Base-by-base conservation (phyloP, 2,329 filamentous ascomycete genomes). In the Scleromitrula shiraiana region DNA sequence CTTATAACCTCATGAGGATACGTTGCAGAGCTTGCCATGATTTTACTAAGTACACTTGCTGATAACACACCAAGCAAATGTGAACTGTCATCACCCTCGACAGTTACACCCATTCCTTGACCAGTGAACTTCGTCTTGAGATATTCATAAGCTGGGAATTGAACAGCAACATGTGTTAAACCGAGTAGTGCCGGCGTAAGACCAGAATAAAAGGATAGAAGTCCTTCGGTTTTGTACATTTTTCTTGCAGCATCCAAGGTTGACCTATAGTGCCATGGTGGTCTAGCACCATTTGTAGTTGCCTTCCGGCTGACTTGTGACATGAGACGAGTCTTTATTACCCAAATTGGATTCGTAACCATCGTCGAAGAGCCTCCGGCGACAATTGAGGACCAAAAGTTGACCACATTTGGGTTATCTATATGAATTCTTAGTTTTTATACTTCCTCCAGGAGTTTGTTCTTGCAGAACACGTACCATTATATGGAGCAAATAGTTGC, bases 311-410 rank as follows among this genome's bases (percentile, higher is more conserved):
- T 82, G 19, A 82, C 85, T 70, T 97, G 93, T 30, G 93, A 95
- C 93, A 97, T 97, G 59, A 98, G 78, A 57, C 93, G 78, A 41
- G 93, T 98, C 70, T 98, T 98, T 71, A 98, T 95, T 30, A 98
- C 93, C 93, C 93, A 98, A 52, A 98, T 98, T 1, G 93, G 93
- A 66, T 97, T 98, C 20, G 93, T 98, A 53, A 84, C 85, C 54
- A 97, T 76, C 4, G 93, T 98, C 57, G 90, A 96, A 70, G 86
- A 95, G 52, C 82, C 89, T 45, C 93, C 93, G 20, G 91, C 93
- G 49, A 89, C 78, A 52, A 98, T 80, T 8, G 93, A 95, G 19
- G 93, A 93, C 72, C 86, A 90, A 56, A 93, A 84, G 63, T 88
- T 88, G 60, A 91, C 78, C 37, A 88, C 65, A 70, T 87, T 83